phyloP scores from a whole-genome alignment of 2,329 filamentous ascomycete genomes.

The Chrysoporthe puriensis region DNA sequence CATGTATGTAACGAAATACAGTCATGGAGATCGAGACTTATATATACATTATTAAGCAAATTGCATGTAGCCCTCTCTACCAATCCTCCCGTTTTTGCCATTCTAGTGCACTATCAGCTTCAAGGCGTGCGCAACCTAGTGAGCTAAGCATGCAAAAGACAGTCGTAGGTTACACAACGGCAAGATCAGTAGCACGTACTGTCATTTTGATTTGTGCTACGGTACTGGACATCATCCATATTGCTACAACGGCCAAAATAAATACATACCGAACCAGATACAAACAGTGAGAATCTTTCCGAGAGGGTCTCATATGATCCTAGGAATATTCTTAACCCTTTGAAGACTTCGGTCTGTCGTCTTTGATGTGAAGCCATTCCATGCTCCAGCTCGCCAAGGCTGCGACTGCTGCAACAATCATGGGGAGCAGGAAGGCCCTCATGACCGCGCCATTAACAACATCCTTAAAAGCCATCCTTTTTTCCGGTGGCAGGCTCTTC shows the following conservation, averaged over 20 bases:
- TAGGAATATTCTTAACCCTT: neutral
- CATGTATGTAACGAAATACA: too few species aligned
- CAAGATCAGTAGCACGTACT: neutral
- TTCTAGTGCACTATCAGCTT: too few species aligned
- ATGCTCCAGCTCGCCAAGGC: slow-evolving; percentile 11
- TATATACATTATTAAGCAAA: too few species aligned
- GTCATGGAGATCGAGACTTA: too few species aligned
- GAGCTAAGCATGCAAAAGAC: neutral
- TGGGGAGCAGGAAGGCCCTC: slow-evolving; percentile 7
- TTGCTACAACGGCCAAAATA: neutral
- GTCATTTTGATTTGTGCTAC: neutral
- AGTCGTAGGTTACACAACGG: neutral
- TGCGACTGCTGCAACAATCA: slow-evolving; percentile 5
- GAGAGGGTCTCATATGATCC: too few species aligned
- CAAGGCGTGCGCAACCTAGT: too few species aligned
- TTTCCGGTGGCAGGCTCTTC: neutral
- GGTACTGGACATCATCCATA: neutral
- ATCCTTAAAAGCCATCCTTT: neutral
- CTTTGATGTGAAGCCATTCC: slow-evolving; percentile 13
- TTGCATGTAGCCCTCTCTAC: too few species aligned
- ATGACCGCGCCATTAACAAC: slow-evolving; percentile 1
- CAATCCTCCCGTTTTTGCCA: too few species aligned
- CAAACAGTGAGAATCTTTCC: neutral
- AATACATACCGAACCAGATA: neutral
- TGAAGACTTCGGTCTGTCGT: neutral